Evolutionary conservation across 441 rosid species (phyloP).

Genomic region (Adansonia madagascariensis): DNA sequence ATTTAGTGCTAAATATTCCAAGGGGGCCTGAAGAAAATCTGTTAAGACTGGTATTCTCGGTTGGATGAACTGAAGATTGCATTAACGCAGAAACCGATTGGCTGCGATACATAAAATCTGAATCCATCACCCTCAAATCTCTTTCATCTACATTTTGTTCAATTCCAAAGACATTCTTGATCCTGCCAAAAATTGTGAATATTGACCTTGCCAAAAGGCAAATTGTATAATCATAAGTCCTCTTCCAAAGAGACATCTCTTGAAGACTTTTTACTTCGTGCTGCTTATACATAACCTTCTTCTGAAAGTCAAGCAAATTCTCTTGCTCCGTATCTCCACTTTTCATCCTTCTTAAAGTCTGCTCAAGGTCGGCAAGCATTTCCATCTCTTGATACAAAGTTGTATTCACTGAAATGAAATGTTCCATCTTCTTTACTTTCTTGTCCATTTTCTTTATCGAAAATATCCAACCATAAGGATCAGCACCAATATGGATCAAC

Average conservation of each 20-base stretch:
- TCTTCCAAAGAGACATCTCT: conserved; percentile 86
- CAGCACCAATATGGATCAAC: conserved; percentile 56
- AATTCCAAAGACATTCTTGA: conserved; percentile 68
- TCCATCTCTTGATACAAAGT: conserved; percentile 90
- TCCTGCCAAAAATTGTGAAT: conserved; percentile 72
- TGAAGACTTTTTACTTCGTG: conserved; percentile 79
- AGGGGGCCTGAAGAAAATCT: conserved; percentile 86
- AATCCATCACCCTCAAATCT: conserved; percentile 44
- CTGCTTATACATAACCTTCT: conserved; percentile 82
- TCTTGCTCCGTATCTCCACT: conserved; percentile 59
- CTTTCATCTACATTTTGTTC: conserved; percentile 43
- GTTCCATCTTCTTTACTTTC: conserved; percentile 88
- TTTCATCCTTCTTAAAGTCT: conserved; percentile 75
- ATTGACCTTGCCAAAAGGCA: conserved; percentile 69
- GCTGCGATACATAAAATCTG: conserved; percentile 64
- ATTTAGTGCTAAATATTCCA: conserved; percentile 48
- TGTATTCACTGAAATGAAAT: conserved; percentile 67
- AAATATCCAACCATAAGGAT: conserved; percentile 75
- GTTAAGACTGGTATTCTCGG: conserved; percentile 50
- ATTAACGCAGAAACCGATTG: conserved; percentile 72
- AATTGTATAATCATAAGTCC: conserved; percentile 75
- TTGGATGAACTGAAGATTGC: conserved; percentile 61
- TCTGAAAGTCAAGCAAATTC: conserved; percentile 63
- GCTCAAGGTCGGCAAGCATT: conserved; percentile 75
- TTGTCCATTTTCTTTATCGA: conserved; percentile 77